Base-by-base conservation (phyloP, 305 asterid genomes). In the Fraxinus baroniana region DNA sequence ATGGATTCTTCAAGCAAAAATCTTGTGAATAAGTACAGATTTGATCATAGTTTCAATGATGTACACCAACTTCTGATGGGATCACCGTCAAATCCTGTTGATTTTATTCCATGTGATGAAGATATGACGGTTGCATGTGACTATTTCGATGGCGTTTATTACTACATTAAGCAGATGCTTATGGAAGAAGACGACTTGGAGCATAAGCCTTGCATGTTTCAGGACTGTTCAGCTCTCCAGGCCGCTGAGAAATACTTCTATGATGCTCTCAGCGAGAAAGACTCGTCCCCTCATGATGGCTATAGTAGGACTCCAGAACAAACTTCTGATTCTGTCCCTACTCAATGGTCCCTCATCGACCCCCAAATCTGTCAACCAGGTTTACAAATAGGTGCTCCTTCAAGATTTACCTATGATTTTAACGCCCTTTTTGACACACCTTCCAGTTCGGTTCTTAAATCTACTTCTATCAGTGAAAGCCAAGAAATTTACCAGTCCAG, bases 171-270 rank as follows among this genome's bases (percentile, higher is more conserved):
- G 32, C 80, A 86, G 80, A 86, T 84, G 80, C 39, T 86, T 2
- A 76, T 86, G 89, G 87, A 84, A 77, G 89, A 86, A 39, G 87
- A 82, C 24, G 87, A 84, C 28, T 78, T 84, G 72, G 78, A 44
- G 78, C 75, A 82, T 55, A 76, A 68, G 75, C 84, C 87, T 76
- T 86, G 86, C 46, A 84, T 86, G 87, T 86, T 81, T 3, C 87
- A 84, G 26, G 89, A 86, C 41, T 82, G 80, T 46, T 84, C 84
- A 13, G 86, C 89, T 17, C 86, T 86, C 41, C 86, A 79, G 15
- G 89, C 89, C 32, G 82, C 87, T 22, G 86, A 86, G 83, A 84
- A 84, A 39, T 86, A 83, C 33, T 86, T 87, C 33, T 44, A 41
- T 30, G 90, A 87, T 73, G 86, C 79, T 60, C 88, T 87, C 41